These are phyloP conservation scores for Aphanomyces stellatus DNA, from an alignment of 352 stramenopile genomes.

Conservation along the genomic window DNA sequence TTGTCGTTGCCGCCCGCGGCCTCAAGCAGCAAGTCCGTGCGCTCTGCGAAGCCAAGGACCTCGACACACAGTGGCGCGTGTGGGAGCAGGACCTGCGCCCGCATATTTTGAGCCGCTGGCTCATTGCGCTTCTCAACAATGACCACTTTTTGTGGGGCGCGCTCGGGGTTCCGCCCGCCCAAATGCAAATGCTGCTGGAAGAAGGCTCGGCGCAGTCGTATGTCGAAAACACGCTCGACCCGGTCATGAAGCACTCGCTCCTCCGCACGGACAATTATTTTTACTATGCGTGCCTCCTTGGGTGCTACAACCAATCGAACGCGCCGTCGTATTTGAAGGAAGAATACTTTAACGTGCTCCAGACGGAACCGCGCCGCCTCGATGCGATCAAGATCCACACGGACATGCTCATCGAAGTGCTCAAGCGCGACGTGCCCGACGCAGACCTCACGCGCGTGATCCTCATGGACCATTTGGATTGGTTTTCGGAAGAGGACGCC, in stretches of 20 bases:
- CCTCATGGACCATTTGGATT: slow-evolving; percentile 16
- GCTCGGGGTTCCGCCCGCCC: slow-evolving; percentile 24
- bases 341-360: slow-evolving; percentile 26
- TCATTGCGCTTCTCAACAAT: slow-evolving; percentile 22
- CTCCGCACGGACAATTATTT: slow-evolving; percentile 34
- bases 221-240: slow-evolving; percentile 22
- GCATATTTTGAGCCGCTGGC: slow-evolving; percentile 20
- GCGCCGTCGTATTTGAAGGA: slow-evolving; percentile 28
- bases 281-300: slow-evolving; percentile 30
- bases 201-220: slow-evolving; percentile 18
- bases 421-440: slow-evolving; percentile 1
- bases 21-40: neutral
- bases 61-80: slow-evolving; percentile 21
- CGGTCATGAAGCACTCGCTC: slow-evolving; percentile 28
- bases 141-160: slow-evolving; percentile 23
- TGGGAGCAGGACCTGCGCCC: slow-evolving; percentile 2
- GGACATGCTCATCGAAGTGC: slow-evolving; percentile 1
- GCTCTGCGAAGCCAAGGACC: slow-evolving; percentile 11
- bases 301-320: slow-evolving; percentile 29
- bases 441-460: slow-evolving; percentile 7
- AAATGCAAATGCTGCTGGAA: slow-evolving; percentile 25
- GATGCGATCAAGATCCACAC: slow-evolving; percentile 23
- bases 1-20: slow-evolving; percentile 20
- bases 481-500: slow-evolving; percentile 13
- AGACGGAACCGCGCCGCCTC: slow-evolving; percentile 23